phyloP scores from a whole-genome alignment of 1,284 basidiomycete genomes.

The Mycosarcoma maydis region DNA sequence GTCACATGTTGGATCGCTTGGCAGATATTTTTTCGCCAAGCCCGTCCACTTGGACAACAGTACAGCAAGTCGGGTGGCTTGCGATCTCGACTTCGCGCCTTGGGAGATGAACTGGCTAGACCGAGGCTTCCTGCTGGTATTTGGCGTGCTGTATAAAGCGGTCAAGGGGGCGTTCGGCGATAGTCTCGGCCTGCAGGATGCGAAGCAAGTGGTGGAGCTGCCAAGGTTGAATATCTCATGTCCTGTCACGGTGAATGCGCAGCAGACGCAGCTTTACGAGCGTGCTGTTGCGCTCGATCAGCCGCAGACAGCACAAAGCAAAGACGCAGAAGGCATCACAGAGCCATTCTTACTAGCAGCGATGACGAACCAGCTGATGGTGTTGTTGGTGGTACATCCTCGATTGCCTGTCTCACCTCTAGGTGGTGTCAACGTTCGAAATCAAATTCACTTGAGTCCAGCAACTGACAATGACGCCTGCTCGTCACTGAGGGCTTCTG shows the following conservation, averaged over 20 bases:
- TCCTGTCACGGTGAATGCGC: background rate
- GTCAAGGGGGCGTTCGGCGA: background rate
- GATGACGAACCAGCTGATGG: constrained; percentile 31
- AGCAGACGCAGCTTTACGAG: constrained; percentile 4
- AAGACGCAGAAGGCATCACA: background rate
- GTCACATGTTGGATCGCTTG: constrained; percentile 12
- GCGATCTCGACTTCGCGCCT: constrained; percentile 17
- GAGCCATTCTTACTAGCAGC: constrained; percentile 17
- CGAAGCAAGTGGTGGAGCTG: constrained; percentile 6
- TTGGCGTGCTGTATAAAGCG: constrained; percentile 13
- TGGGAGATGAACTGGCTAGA: constrained; percentile 15
- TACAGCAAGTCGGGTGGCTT: background rate
- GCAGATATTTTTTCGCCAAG: constrained; percentile 17
- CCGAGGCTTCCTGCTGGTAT: constrained; percentile 6
- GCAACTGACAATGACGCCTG: background rate
- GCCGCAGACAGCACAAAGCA: background rate
- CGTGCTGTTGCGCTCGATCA: background rate
- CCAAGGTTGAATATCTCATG: constrained; percentile 16
- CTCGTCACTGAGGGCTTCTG: constrained; percentile 7
- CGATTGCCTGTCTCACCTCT: constrained; percentile 19
- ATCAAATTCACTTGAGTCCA: constrained; percentile 10
- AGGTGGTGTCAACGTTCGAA: constrained; percentile 31
- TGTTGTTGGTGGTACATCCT: constrained; percentile 32
- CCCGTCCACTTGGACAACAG: background rate
- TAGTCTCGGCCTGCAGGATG: constrained; percentile 1